Base-by-base conservation (phyloP, 805 yeast species). In the Hanseniaspora occidentalis region DNA sequence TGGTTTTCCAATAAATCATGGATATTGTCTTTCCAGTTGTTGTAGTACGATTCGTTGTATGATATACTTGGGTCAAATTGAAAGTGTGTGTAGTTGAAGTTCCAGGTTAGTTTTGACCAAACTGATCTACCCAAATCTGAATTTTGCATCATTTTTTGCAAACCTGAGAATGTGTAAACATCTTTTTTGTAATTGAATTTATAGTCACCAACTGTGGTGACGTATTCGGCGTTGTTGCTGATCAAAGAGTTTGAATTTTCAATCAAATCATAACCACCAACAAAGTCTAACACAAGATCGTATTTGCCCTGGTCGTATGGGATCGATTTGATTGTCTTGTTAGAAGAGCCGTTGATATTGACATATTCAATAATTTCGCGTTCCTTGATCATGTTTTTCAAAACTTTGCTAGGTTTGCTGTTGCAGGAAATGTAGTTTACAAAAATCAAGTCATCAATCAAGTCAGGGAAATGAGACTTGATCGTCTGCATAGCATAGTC, bases 271-370 rank as follows among this genome's bases (percentile, higher is more conserved):
- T 66, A 64, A 34, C 82, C 82, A 31, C 95, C 92, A 38, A 75
- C 70, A 45, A 78, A 70, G 59, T 85, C 95, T 10, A 80, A 51
- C n/a, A 82, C 72, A 4, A 71, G 50, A 51, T 80, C 83, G 51
- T 75, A 84, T 48, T 70, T 66, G 13, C 72, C 71, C 45, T 61
- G 61, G 25, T 49, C 50, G 41, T 55, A 61, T 20, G 45, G 49
- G 18, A 48, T 48, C 16, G 52, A 41, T 19, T 17, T 43, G 16
- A 51, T 40, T 38, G 53, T 56, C 23, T 47, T 47, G 10, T 54
- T 57, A 13, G 51, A 46, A 3, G 52, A 51, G 4, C 51, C 45
- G 6, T 59, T 62, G 2, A 45, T 40, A 1, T 40, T 46, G 33
- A 54, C 55, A 41, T 47, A 54, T 21, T 63, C 59, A 20, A 54